Base-by-base conservation (phyloP, 2,329 filamentous ascomycete species). In the Calonectria hawksworthii region DNA sequence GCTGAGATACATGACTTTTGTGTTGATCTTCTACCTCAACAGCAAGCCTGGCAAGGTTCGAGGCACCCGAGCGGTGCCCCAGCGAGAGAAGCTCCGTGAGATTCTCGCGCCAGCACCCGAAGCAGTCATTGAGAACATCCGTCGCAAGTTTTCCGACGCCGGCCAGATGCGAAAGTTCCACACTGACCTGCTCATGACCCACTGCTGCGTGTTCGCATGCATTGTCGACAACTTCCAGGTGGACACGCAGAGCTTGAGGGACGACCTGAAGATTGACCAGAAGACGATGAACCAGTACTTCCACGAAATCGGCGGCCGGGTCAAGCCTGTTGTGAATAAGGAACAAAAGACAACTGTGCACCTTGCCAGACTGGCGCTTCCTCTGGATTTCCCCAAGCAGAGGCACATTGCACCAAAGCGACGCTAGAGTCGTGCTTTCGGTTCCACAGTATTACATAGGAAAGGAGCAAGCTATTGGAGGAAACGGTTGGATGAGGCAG, bases 311-410 rank as follows among this genome's bases (percentile, higher is more conserved):
- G 95, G 95, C 28, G 94, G 93, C 36, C 91, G 89, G 79, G 88
- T 95, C 36, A 91, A 89, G 83, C 86, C 88, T 77, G 88, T 90
- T 73, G 89, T 92, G 77, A 90, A 90, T 38, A 93, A 92, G 77
- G 90, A 91, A 70, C 91, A 91, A 71, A 92, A 92, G 75, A 89
- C 86, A 74, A 84, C 84, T 72, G 80, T 85, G 36, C 86, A 90
- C 74, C 86, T 96, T 65, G 96, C 94, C 16, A 92, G 92, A 79
- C 86, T 99, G 80, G 91, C 90, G 79, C 84, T 98, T 76, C 97
- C 97, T 4, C 87, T 98, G 61, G 90, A 93, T 74, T 98, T 98
- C 83, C 97, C 96, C 1, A 96, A 94, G 86, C 85, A 86, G 79
- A 82, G 83, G 67, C 80, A 83, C 30, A 83, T 85, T 68, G 80